These are phyloP conservation scores for Myxozyma nipponensis DNA, from an alignment of 805 yeast species.

Conservation along the genomic window DNA sequence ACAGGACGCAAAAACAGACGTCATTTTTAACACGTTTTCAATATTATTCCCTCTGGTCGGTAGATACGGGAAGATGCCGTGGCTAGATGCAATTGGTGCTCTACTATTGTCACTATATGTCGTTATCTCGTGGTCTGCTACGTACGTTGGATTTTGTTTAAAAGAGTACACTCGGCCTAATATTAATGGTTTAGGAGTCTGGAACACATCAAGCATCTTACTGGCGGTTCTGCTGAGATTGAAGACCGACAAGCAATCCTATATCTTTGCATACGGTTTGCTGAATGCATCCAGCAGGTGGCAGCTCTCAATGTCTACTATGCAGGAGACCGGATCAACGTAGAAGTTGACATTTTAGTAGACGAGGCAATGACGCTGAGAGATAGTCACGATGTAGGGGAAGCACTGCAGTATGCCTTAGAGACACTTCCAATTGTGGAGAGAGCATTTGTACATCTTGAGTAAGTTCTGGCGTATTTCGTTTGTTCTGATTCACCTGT, in stretches of 20 bases:
- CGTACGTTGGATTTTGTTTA: constrained; percentile 29
- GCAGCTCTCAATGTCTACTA: constrained; percentile 70
- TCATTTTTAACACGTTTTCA: constrained; percentile 59
- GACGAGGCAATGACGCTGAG: constrained; percentile 50
- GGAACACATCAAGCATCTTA: constrained; percentile 69
- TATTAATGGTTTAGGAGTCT: too few relatives aligned
- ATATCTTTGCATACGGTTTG: constrained; percentile 64
- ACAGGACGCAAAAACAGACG: constrained; percentile 76
- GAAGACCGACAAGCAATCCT: constrained; percentile 62
- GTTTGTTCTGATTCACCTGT: not conserved
- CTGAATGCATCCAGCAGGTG: constrained; percentile 59
- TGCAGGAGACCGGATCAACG: constrained; percentile 71
- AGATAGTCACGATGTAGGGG: constrained; percentile 78
- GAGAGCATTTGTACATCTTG: constrained; percentile 77
- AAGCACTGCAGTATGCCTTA: constrained; percentile 73
- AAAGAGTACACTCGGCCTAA: not conserved
- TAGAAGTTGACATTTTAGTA: constrained; percentile 69
- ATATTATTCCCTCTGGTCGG: constrained; percentile 67
- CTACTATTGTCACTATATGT: constrained; percentile 58
- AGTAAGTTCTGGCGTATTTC: constrained; percentile 39
- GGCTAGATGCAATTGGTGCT: constrained; percentile 77
- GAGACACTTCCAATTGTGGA: constrained; percentile 76
- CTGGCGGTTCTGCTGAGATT: constrained; percentile 66
- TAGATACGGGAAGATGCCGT: constrained; percentile 50
- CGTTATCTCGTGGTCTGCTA: constrained; percentile 57